phyloP scores from a whole-genome alignment of 495 filamentous ascomycete species.

The Penicillium bovifimosum region DNA sequence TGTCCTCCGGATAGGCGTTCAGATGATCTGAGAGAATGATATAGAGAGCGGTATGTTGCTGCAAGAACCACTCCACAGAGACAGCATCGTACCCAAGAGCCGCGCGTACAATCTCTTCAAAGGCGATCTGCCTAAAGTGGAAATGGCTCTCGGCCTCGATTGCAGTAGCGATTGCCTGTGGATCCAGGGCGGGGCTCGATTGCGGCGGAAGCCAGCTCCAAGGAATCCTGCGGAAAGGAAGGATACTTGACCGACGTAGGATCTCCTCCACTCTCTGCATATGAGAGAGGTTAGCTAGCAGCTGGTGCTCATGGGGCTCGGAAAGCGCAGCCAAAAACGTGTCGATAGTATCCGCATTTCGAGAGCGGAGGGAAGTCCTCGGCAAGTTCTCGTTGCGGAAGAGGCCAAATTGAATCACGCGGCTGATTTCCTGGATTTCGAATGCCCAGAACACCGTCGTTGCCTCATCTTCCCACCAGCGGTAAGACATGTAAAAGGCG shows the following conservation, averaged over 20 bases:
- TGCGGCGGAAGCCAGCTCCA: constrained; percentile 40
- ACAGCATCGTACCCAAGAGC: constrained; percentile 31
- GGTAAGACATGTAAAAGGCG: constrained; percentile 25
- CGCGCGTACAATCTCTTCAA: constrained; percentile 39
- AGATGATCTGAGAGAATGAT: constrained; percentile 35
- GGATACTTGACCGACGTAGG: constrained; percentile 26
- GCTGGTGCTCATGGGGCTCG: constrained; percentile 22
- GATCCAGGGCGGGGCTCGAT: constrained; percentile 14
- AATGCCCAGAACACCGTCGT: constrained; percentile 39
- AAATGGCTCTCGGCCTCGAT: constrained; percentile 43
- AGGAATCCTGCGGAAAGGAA: constrained; percentile 16
- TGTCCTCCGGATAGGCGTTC: constrained; percentile 30
- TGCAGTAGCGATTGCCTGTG: constrained; percentile 25
- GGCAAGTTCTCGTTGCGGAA: constrained; percentile 33
- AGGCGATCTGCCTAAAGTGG: constrained; percentile 37
- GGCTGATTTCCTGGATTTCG: constrained; percentile 34
- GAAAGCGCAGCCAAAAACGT: constrained; percentile 27
- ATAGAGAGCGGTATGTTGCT: constrained; percentile 37
- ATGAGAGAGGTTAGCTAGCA: constrained; percentile 28
- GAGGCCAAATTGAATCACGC: constrained; percentile 36
- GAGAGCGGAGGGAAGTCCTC: constrained; percentile 29
- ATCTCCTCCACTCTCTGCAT: constrained; percentile 43
- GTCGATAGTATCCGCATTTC: constrained; percentile 30
- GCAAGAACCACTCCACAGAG: constrained; percentile 38
- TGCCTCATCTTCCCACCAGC: constrained; percentile 44